Evolutionary conservation across 192 early-diverging fungal species (phyloP).

Genomic region (Coemansia sp.): DNA sequence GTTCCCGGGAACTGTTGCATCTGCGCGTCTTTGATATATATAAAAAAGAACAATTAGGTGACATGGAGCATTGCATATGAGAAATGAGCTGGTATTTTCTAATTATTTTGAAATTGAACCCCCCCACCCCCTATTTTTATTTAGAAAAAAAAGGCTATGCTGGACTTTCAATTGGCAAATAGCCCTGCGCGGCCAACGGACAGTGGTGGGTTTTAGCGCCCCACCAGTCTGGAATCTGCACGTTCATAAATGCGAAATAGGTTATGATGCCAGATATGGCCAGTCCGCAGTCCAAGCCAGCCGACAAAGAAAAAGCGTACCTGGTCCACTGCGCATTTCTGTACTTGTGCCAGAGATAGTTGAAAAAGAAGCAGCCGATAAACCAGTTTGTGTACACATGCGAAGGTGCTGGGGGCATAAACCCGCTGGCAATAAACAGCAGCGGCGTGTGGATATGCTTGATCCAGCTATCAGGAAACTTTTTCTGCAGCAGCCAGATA

Average conservation of each 20-base stretch:
- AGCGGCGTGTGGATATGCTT: constrained; percentile 70
- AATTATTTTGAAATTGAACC: neutral
- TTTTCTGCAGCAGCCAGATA: constrained; percentile 61
- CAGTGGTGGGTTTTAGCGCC: constrained; percentile 38
- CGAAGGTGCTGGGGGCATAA: constrained; percentile 63
- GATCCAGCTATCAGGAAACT: constrained; percentile 65
- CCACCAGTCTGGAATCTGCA: constrained; percentile 51
- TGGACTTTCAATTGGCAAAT: neutral
- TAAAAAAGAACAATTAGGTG: too few species aligned
- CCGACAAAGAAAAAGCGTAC: constrained; percentile 61
- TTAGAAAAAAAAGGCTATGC: too few species aligned
- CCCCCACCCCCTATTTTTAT: neutral
- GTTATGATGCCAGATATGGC: constrained; percentile 53
- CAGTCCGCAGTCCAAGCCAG: constrained; percentile 58
- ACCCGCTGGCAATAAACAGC: constrained; percentile 61
- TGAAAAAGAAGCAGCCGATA: constrained; percentile 67
- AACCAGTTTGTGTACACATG: constrained; percentile 55
- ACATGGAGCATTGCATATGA: too few species aligned
- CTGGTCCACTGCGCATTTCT: constrained; percentile 63
- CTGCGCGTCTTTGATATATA: constrained; percentile 11
- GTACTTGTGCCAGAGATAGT: constrained; percentile 67
- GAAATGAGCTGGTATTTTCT: too few species aligned
- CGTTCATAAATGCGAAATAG: constrained; percentile 45
- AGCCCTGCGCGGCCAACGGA: constrained; percentile 33
- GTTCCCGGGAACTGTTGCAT: constrained; percentile 28